Base-by-base conservation (phyloP, 139 green algal genomes). In the Coelastrella sp. region DNA sequence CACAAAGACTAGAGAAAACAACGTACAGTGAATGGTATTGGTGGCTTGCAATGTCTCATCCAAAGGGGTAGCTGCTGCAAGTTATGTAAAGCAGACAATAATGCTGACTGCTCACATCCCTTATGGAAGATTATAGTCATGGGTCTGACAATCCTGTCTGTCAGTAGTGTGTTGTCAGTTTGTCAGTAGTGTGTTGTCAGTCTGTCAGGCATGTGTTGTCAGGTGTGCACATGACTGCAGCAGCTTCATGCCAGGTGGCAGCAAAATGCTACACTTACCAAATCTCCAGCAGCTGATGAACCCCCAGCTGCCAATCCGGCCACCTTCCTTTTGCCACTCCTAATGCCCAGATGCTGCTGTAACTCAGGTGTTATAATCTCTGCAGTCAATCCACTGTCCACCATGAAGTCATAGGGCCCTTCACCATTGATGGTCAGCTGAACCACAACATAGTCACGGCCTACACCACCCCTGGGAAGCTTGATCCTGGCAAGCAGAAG, bases 341-440 rank as follows among this genome's bases (percentile, higher is more conserved):
- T 61, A 6, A 83, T 91, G 65, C 87, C 87, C 49, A 91, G 65
- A 15, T 78, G 56, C 22, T 73, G 27, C 11, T 61, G 87, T 78
- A 91, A 58, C 63, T 91, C 20, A 6, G 87, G 87, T 8, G 87
- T 91, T 49, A 91, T 87, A 4, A 91, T 73, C 87, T 91, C 87
- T 4, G 78, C 87, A 25, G 87, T 91, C 8, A 91, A 78, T 4
- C 87, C 87, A 6, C 49, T 75, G 87, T 91, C 87, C 8, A 91
- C 27, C 87, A 91, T 91, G 78, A 91, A 91, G 63, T 91, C 87
- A 58, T 82, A 91, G 19, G 87, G 87, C 9, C 87, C 87, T 24
- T 89, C 70, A 12, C 60, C 60, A n/a, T 90, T 90, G 60, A 90
- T 90, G 11, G n/a, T 85, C 17, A 90, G 15, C 86, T 90, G 74